A percentile compares a stretch with the other conserved stretches of the same genome.
Conservation (phyloP, 1,284 basidiomycete species). For the Pyrrhoderma lamaoense region DNA sequence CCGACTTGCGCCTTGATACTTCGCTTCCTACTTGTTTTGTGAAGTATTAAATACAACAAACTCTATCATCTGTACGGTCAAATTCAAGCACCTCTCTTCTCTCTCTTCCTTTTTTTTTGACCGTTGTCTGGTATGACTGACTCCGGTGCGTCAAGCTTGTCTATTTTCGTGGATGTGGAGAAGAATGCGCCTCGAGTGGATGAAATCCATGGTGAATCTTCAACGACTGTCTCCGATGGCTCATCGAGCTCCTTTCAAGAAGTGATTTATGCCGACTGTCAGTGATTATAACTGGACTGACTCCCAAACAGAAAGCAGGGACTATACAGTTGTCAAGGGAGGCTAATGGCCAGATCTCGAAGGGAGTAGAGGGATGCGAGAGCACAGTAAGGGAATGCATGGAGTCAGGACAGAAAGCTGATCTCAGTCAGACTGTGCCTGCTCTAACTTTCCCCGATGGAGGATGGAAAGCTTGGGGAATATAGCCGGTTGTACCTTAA, state of each 20-base stretch:
- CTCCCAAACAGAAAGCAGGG: too few relatives aligned
- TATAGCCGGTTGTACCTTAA: slow-evolving; percentile 16
- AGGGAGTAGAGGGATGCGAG: not conserved
- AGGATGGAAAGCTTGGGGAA: slow-evolving; percentile 19
- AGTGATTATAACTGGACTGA: not conserved
- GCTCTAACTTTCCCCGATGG: slow-evolving; percentile 19
- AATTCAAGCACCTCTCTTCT: not conserved
- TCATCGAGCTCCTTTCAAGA: slow-evolving; percentile 1
- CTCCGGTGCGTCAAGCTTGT: slow-evolving; percentile 7
- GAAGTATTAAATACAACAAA: too few relatives aligned
- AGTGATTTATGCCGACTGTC: not conserved
- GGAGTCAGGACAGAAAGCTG: not conserved
- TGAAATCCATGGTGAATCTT: not conserved
- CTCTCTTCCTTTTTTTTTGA: not conserved
- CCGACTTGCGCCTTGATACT: too few relatives aligned
- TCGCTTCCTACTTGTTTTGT: too few relatives aligned
- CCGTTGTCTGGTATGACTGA: not conserved
- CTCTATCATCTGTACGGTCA: not conserved
- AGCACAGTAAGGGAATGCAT: not conserved
- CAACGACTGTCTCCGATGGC: not conserved
- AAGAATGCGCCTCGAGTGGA: not conserved
- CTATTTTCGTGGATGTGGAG: slow-evolving; percentile 3
- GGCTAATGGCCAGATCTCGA: too few relatives aligned
- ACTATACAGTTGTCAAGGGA: not conserved
- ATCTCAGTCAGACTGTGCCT: not conserved